Evolutionary conservation across 345 rosid genomes (phyloP), one percentile per base, ranked within the genome.

Genomic region (Syzygium aromaticum): DNA sequence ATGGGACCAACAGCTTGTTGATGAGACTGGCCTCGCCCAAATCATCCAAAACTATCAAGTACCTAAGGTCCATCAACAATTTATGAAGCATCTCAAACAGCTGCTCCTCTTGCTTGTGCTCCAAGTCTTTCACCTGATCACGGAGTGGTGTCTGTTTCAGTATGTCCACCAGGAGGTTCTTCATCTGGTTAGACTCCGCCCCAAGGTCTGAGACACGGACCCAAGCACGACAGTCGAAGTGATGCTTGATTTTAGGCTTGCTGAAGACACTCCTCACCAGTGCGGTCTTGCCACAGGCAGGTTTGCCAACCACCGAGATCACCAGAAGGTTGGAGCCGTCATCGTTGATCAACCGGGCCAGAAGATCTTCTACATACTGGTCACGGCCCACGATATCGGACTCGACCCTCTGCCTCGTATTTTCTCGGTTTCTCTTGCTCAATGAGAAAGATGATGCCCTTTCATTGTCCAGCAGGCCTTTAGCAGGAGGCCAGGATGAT

Each of bases 251-350:
- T 12, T 8, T 3, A 82, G 80, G 9, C 88, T 56, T 83, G 23
- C 82, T 63, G 46, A 86, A 92, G 11, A 91, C 19, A 2, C 38
- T 86, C 40, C 89, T 87, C 86, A 86, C 63, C 14, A 88, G 85
- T 25, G 90, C 33, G n/a, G 89, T 91, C 89, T 92, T 92, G 30
- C 91, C 94, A 3, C 89, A 87, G 82, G 89, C 89, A 51, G 33
- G 87, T 46, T 11, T 61, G 19, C 91, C 92, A 19, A 80, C 88
- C 64, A 92, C 89, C 1, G 90, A 56, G 54, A 91, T 85, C 19
- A 78, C 8, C 28, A 3, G 16, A 61, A 61, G 17, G 67, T 11
- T 11, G 63, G 63, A 4, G 28, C 27, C 4, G 17, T 1, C 8
- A 59, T 2, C 4, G 3, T 59, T 2, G 7, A 27, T 57, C n/a